These are phyloP conservation scores for Populus hybrid DNA, from an alignment of 441 rosid genomes.

Conservation along the genomic window DNA sequence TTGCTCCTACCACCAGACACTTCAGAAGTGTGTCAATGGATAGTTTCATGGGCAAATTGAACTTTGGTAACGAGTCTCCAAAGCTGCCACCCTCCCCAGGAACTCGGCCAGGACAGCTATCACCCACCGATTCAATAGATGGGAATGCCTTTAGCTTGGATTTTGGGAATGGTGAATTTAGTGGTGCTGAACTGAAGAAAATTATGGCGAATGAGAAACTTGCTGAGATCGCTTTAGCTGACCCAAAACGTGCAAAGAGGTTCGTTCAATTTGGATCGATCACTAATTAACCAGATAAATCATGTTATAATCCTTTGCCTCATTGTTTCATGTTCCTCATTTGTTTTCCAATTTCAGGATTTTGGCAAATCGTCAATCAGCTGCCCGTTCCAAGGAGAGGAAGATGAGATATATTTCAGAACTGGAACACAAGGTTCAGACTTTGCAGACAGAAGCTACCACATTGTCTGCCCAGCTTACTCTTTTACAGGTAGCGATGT, in stretches of 20 bases:
- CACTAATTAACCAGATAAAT: not conserved
- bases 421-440: slow-evolving; percentile 96
- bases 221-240: slow-evolving; percentile 79
- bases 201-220: slow-evolving; percentile 94
- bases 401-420: slow-evolving; percentile 91
- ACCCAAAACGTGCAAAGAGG: slow-evolving; percentile 98
- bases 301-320: not conserved
- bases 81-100: slow-evolving; percentile 82
- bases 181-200: slow-evolving; percentile 78
- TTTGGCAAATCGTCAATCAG: slow-evolving; percentile 97
- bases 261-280: slow-evolving; percentile 11
- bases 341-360: slow-evolving; percentile 44
- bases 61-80: slow-evolving; percentile 66
- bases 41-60: slow-evolving; percentile 81
- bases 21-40: slow-evolving; percentile 91
- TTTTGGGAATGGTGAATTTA: slow-evolving; percentile 87
- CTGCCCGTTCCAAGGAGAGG: slow-evolving; percentile 96
- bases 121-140: slow-evolving; percentile 63
- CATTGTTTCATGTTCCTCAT: not conserved
- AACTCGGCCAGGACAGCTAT: slow-evolving; percentile 52
- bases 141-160: slow-evolving; percentile 69
- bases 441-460: slow-evolving; percentile 96
- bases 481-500: slow-evolving; percentile 63
- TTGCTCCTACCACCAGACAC: slow-evolving; percentile 71
- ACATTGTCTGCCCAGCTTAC: slow-evolving; percentile 97